phyloP scores from a whole-genome alignment of 345 rosid species.

The Streptanthus diversifolius region DNA sequence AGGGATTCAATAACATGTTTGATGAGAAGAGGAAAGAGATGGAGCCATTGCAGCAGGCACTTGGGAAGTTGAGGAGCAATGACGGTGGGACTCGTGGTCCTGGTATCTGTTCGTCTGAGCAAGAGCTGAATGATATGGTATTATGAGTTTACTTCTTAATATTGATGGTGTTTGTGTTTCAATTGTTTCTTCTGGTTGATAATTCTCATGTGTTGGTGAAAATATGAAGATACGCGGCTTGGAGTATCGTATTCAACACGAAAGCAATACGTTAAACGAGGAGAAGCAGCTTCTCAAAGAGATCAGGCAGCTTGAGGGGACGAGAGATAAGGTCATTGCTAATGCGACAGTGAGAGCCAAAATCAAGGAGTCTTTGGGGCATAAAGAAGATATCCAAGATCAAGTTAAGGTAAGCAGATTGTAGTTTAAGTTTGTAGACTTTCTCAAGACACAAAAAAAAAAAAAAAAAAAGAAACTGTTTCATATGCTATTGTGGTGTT shows the following conservation, averaged over 20 bases:
- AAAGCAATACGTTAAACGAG: conserved; percentile 71
- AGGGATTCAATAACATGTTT: conserved; percentile 38
- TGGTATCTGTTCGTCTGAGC: conserved; percentile 73
- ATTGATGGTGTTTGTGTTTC: neutral
- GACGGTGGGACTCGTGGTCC: conserved; percentile 33
- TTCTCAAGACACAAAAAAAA: neutral
- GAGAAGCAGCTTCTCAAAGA: conserved; percentile 84
- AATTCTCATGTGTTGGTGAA: conserved; percentile 7
- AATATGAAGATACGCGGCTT: conserved; percentile 57
- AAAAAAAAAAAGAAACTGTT: neutral
- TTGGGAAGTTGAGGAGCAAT: conserved; percentile 59
- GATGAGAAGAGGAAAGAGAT: conserved; percentile 64
- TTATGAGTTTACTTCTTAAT: neutral
- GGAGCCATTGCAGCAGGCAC: conserved; percentile 74
- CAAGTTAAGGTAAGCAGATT: conserved; percentile 72
- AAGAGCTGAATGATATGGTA: conserved; percentile 75
- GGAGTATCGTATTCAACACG: conserved; percentile 74
- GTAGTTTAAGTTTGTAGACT: neutral
- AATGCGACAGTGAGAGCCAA: conserved; percentile 63
- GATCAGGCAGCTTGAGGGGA: conserved; percentile 74
- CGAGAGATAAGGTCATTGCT: conserved; percentile 75
- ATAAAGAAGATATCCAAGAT: conserved; percentile 68
- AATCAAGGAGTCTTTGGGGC: conserved; percentile 74
- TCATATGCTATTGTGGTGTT: conserved; percentile 7
- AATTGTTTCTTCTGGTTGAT: neutral